Evolutionary conservation across 2,329 filamentous ascomycete species (phyloP).

Genomic region (Nothopassalora personata): DNA sequence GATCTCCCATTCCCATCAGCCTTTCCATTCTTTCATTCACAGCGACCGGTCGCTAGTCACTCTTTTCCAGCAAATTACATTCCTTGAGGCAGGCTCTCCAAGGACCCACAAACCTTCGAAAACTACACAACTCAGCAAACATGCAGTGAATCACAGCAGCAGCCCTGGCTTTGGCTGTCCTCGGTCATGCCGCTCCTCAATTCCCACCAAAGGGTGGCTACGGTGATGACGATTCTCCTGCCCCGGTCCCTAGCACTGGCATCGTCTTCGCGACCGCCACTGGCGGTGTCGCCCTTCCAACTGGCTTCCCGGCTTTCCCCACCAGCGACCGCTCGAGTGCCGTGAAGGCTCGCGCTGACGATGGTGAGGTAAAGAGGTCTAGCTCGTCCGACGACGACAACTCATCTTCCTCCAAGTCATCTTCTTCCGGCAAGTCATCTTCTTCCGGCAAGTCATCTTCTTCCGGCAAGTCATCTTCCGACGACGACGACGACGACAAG

Average conservation of each 20-base stretch:
- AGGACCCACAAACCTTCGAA: not conserved
- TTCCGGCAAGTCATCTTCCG: not conserved
- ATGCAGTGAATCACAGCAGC: slow-evolving; percentile 17
- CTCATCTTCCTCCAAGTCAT: not conserved
- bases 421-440: slow-evolving; percentile 2
- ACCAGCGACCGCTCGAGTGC: not conserved
- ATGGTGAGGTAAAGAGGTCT: slow-evolving; percentile 7
- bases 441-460: not conserved
- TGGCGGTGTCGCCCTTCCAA: slow-evolving; percentile 4
- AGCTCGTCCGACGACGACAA: not conserved
- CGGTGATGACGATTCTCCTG: not conserved
- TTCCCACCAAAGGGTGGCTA: slow-evolving; percentile 7
- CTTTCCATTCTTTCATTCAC: not conserved
- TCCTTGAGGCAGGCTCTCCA: not conserved
- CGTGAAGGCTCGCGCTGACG: slow-evolving; percentile 2
- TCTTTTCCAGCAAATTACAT: not conserved
- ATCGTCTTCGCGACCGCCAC: slow-evolving; percentile 7
- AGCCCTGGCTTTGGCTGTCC: slow-evolving; percentile 13
- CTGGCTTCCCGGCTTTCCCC: not conserved
- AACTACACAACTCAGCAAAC: slow-evolving; percentile 1
- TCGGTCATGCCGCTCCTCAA: slow-evolving; percentile 12
- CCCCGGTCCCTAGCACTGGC: slow-evolving; percentile 3
- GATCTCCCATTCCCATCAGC: not conserved
- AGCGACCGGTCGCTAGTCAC: not conserved
- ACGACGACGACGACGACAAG: not conserved